Conservation (phyloP, 495 filamentous ascomycete genomes). For the Xylaria longipes region DNA sequence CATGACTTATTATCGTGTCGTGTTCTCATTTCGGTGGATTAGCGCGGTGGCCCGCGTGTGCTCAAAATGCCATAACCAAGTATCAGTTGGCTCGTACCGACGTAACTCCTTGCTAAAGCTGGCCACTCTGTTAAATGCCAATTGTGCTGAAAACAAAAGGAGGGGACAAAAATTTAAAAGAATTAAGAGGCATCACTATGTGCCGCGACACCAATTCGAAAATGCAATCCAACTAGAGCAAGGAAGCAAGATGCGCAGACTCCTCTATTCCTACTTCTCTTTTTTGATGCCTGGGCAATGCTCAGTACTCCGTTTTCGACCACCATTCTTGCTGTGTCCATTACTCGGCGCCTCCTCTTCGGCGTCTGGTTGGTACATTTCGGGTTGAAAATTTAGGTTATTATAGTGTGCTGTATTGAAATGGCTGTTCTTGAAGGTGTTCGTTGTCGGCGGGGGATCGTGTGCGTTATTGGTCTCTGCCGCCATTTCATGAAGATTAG, state of each 20-base stretch:
- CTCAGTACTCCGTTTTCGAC: constrained; percentile 50
- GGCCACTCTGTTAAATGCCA: constrained; percentile 30
- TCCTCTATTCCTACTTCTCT: constrained; percentile 36
- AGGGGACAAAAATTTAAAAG: constrained; percentile 21
- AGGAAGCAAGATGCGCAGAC: constrained; percentile 27
- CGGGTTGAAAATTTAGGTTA: constrained; percentile 83
- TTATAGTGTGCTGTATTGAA: constrained; percentile 86
- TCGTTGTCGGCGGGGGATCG: constrained; percentile 60
- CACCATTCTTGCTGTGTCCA: constrained; percentile 32
- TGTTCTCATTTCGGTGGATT: constrained; percentile 40
- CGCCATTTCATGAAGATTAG: constrained; percentile 45
- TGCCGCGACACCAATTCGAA: constrained; percentile 34
- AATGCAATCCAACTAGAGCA: constrained; percentile 33
- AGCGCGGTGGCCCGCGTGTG: constrained; percentile 30
- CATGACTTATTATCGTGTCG: constrained; percentile 30
- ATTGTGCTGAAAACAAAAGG: constrained; percentile 28
- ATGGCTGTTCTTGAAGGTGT: constrained; percentile 65
- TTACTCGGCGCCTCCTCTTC: constrained; percentile 46
- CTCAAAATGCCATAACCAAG: constrained; percentile 36
- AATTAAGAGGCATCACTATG: constrained; percentile 3
- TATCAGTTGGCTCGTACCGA: constrained; percentile 16
- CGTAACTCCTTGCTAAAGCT: constrained; percentile 10
- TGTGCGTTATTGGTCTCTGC: constrained; percentile 36
- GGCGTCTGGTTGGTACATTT: constrained; percentile 58
- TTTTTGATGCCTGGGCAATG: constrained; percentile 44